Base-by-base conservation (phyloP, 2,329 filamentous ascomycete genomes). In the Penicillium sp. region DNA sequence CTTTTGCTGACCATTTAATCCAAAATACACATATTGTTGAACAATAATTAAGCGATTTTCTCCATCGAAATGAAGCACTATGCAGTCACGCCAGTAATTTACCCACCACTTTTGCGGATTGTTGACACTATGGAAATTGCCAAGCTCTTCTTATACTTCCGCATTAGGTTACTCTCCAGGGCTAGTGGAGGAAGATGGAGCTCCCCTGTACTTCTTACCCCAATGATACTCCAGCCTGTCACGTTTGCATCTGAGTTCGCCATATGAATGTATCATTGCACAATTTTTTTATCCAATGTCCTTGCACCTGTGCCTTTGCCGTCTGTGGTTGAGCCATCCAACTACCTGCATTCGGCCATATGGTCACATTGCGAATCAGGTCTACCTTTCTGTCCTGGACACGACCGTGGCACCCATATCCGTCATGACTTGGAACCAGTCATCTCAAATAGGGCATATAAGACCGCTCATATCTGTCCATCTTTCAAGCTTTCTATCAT, bases 141-240 rank as follows among this genome's bases (percentile, higher is more conserved):
- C 34, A 50, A 53, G 12, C 21, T 42, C 18, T 50, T 42, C 18
- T 51, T 12, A 32, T 21, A 2, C 18, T 54, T 53, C 63, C 63
- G 63, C 58, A 61, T 64, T 58, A 16, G 63, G 61, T 29, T 21
- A 49, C 32, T 41, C 4, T 29, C 29, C 29, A 29, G 29, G 29
- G 29, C 29, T 38, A 34, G 50, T 60, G 56, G 44, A 46, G 34
- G 18, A 25, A 34, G 31, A 35, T 35, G 31, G 58, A 46, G 45
- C 48, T 21, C 38, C 31, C 52, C 48, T 60, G 48, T 59, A 54
- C 44, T 52, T 37, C 35, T 52, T 31, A 52, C 49, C 44, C 47
- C 46, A 59, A 69, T 68, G 65, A 60, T 58, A 67, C 67, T 55
- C 46, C 57, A 52, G 39, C 46, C 66, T 68, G 68, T 69, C 55